Conservation (phyloP, 495 filamentous ascomycete species). For the Tuber melanosporum region DNA sequence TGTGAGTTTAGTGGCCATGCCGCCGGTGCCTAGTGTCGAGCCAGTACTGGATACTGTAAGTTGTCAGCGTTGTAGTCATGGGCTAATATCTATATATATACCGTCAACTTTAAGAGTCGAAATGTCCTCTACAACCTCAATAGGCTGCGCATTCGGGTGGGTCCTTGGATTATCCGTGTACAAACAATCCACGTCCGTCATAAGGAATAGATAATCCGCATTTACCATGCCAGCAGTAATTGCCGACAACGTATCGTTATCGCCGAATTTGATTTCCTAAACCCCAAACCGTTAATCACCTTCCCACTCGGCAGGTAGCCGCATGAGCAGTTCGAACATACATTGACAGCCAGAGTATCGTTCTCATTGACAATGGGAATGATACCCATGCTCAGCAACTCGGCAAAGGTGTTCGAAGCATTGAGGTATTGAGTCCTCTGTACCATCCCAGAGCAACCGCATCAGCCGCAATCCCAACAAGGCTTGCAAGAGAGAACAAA, state of each 20-base stretch:
- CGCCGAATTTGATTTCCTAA: constrained; percentile 96
- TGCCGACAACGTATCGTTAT: constrained; percentile 94
- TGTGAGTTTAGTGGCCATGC: constrained; percentile 96
- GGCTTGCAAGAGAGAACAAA: constrained; percentile 40
- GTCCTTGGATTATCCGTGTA: constrained; percentile 91
- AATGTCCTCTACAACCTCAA: constrained; percentile 90
- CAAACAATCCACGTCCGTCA: constrained; percentile 97
- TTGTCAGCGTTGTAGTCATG: constrained; percentile 3
- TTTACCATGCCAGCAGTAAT: constrained; percentile 97
- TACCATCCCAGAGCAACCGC: background rate
- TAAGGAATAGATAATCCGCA: constrained; percentile 92
- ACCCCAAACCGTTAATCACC: constrained; percentile 16
- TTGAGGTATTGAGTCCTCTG: constrained; percentile 91
- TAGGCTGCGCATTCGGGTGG: constrained; percentile 75
- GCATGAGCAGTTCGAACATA: constrained; percentile 38
- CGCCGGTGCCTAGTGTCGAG: constrained; percentile 85
- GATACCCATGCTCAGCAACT: constrained; percentile 88
- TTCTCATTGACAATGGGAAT: constrained; percentile 99
- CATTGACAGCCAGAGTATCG: constrained; percentile 87
- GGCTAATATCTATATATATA: constrained; percentile 31
- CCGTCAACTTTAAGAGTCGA: constrained; percentile 73
- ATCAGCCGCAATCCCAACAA: constrained; percentile 25
- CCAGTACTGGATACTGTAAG: constrained; percentile 73
- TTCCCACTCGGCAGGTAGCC: background rate
- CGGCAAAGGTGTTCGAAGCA: constrained; percentile 85